Evolutionary conservation across 2,329 filamentous ascomycete species (phyloP), one percentile per base, ranked within the genome.

Genomic region (Aspergillaceae sp.): DNA sequence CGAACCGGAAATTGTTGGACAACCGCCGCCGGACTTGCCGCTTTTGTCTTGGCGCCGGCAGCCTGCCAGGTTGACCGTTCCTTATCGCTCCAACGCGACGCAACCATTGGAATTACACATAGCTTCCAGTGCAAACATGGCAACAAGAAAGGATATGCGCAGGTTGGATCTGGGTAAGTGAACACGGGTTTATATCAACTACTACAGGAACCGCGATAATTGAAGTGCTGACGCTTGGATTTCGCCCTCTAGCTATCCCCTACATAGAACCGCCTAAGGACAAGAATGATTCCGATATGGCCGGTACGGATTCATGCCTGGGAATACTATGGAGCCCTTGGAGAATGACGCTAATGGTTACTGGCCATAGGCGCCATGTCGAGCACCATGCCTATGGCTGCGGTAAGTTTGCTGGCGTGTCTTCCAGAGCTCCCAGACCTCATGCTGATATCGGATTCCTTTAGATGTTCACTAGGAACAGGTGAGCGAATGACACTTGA

Each of bases 371-470:
- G 76, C 58, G 80, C 79, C 42, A 75, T 83, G 71, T 74, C 77
- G 44, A 91, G 84, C 62, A 94, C 90, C 33, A 75, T 97, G 62
- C 91, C 91, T 48, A 96, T 96, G 91, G 89, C 87, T 48, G 90
- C 90, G 53, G 79, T 83, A 72, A 66, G 74, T 74, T 50, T 35
- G 43, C 44, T 29, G 46, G 40, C 42, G 50, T 32, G 5, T 40
- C 32, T 35, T 42, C 43, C 30, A 43, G 40, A 41, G 50, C 43
- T 48, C 34, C 29, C 34, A 38, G 50, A 8, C 29, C 19, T 40
- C 41, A 51, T 48, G 48, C 55, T 60, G 47, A 62, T 47, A 40
- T 37, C n/a, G 36, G 30, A 29, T 54, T 38, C 19, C 19, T 7
- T 36, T 27, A 82, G 78, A 94, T 95, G 77, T 92, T 95, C 65